phyloP scores from a whole-genome alignment of 768 basidiomycete species.

The Termitomyces eurrhizus region DNA sequence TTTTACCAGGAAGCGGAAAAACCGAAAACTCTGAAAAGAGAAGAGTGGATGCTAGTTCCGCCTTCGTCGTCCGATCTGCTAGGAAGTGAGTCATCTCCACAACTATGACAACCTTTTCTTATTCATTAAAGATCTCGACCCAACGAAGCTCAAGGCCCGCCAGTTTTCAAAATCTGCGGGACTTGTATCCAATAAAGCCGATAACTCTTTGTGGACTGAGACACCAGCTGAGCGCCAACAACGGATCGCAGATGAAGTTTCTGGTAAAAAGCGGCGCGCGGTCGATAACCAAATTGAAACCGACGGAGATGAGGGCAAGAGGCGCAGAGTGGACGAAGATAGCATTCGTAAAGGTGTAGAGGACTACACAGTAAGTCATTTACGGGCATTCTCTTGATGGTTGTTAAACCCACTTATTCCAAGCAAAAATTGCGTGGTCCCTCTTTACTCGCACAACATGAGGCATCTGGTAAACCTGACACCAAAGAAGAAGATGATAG shows the following conservation, averaged over 20 bases:
- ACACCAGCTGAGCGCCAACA: slow-evolving; percentile 92
- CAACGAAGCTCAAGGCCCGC: slow-evolving; percentile 74
- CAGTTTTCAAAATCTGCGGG: slow-evolving; percentile 70
- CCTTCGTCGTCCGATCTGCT: slow-evolving; percentile 80
- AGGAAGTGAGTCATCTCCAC: slow-evolving; percentile 49
- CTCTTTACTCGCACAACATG: slow-evolving; percentile 54
- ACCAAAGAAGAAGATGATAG: slow-evolving; percentile 47
- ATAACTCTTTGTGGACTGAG: slow-evolving; percentile 90
- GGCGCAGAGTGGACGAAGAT: slow-evolving; percentile 61
- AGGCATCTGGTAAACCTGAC: slow-evolving; percentile 30
- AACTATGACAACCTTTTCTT: background rate
- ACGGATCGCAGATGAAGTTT: slow-evolving; percentile 88
- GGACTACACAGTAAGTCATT: slow-evolving; percentile 63
- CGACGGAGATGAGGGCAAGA: slow-evolving; percentile 48
- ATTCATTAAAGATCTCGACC: slow-evolving; percentile 66
- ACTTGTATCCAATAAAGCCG: slow-evolving; percentile 38
- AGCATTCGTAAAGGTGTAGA: slow-evolving; percentile 69
- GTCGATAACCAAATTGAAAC: slow-evolving; percentile 44
- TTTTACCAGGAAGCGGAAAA: slow-evolving; percentile 61
- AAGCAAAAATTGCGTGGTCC: slow-evolving; percentile 48
- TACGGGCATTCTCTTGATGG: background rate
- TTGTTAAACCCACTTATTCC: background rate
- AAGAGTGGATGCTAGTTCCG: slow-evolving; percentile 98
- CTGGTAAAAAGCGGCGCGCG: slow-evolving; percentile 82
- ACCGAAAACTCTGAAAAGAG: slow-evolving; percentile 76